Conservation (phyloP, 2,329 filamentous ascomycete species). For the Byssochlamys sp. region DNA sequence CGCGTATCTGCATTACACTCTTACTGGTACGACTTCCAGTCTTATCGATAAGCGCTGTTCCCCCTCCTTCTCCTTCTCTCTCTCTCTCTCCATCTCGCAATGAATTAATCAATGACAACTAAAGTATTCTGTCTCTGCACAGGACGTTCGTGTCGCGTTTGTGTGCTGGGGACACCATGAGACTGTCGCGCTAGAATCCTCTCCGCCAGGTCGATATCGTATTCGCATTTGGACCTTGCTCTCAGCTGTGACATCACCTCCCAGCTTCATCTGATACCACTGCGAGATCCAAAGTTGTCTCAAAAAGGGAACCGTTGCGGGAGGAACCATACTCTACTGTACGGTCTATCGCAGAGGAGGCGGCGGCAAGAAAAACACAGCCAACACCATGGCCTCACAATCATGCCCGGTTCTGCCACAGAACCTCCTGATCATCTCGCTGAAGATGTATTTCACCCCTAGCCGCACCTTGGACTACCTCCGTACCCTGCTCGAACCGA, state of each 20-base stretch:
- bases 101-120: too few relatives aligned
- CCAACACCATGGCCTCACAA: conserved; percentile 4
- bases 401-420: conserved; percentile 35
- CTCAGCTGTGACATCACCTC: too few relatives aligned
- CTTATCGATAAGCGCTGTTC: background rate
- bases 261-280: too few relatives aligned
- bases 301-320: background rate
- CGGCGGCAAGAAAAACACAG: too few relatives aligned
- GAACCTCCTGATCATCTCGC: conserved; percentile 62
- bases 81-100: too few relatives aligned
- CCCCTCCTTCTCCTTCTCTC: background rate
- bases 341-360: too few relatives aligned
- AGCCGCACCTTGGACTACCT: conserved; percentile 50
- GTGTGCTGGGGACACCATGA: too few relatives aligned
- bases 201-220: background rate
- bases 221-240: background rate
- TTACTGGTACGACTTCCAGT: background rate
- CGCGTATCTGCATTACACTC: background rate
- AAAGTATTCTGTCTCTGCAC: too few relatives aligned
- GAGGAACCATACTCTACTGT: too few relatives aligned
- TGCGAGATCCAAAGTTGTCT: too few relatives aligned
- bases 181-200: background rate
- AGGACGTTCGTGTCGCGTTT: too few relatives aligned
- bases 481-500: conserved; percentile 37
- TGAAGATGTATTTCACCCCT: conserved; percentile 73